A percentile compares a stretch with the other conserved stretches of the same genome.
These are phyloP conservation scores for Lepraria neglecta DNA, from an alignment of 495 filamentous ascomycete genomes.

Conservation along the genomic window DNA sequence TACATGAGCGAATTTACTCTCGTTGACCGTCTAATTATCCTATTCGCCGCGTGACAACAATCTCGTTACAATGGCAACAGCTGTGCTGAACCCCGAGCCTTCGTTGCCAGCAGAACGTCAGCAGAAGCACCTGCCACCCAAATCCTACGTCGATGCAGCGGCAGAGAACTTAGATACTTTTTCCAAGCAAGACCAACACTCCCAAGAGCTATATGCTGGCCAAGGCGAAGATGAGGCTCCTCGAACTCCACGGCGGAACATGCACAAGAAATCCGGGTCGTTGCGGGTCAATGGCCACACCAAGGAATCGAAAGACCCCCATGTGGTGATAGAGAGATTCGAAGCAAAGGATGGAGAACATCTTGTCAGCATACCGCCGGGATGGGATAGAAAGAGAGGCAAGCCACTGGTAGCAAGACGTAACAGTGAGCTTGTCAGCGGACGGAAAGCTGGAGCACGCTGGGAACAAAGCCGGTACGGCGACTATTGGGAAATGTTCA, in stretches of 20 bases:
- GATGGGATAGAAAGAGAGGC: constrained; percentile 8
- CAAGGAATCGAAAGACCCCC: constrained; percentile 8
- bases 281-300: constrained; percentile 16
- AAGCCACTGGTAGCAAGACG: constrained; percentile 20
- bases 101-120: constrained; percentile 26
- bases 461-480: constrained; percentile 33
- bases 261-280: constrained; percentile 22
- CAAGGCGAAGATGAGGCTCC: constrained; percentile 25
- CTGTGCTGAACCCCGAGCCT: constrained; percentile 16
- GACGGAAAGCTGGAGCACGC: constrained; percentile 29
- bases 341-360: constrained; percentile 27
- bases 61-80: constrained; percentile 12
- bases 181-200: not conserved
- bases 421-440: constrained; percentile 31
- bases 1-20: not conserved
- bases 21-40: not conserved
- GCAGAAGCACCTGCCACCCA: constrained; percentile 28
- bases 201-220: constrained; percentile 21
- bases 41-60: not conserved
- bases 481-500: not conserved
- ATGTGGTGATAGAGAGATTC: constrained; percentile 23
- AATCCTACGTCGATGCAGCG: constrained; percentile 32
- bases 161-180: constrained; percentile 19
- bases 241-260: constrained; percentile 22
- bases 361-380: constrained; percentile 22